These are phyloP conservation scores for Lactuca saligna DNA, from an alignment of 129 eudicot genomes.

Conservation along the genomic window DNA sequence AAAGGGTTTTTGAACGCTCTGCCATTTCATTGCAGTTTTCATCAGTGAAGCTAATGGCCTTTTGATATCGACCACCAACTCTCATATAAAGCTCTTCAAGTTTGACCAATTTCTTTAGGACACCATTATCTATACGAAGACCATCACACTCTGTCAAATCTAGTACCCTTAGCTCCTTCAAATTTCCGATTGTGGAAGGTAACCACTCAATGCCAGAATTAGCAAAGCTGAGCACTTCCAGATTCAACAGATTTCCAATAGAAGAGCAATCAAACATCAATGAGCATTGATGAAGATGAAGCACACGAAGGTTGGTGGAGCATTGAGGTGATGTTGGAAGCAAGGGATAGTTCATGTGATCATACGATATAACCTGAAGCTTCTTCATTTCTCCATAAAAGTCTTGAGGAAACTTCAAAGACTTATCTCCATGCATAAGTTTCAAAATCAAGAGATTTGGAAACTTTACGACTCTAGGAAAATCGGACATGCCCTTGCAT, in stretches of 20 bases:
- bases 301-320: conserved; percentile 4
- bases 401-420: neutral
- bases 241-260: neutral
- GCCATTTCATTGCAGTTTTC: neutral
- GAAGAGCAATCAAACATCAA: neutral
- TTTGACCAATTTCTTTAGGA: neutral
- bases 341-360: neutral
- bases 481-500: conserved; percentile 12
- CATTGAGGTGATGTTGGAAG: conserved; percentile 6
- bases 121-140: too few species aligned
- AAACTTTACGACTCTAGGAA: neutral
- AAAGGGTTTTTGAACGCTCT: neutral
- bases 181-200: too few species aligned
- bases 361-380: neutral
- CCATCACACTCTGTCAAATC: too few species aligned
- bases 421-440: neutral
- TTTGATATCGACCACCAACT: neutral
- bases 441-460: conserved; percentile 4
- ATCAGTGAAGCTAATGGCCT: neutral
- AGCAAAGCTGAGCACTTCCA: neutral
- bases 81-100: conserved; percentile 8
- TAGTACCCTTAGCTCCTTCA: too few species aligned
- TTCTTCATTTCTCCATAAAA: neutral
- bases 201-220: too few species aligned
- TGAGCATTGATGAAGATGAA: neutral